These are phyloP conservation scores for Tylopilus rubrobrunneus DNA, from an alignment of 768 basidiomycete species.

Conservation along the genomic window DNA sequence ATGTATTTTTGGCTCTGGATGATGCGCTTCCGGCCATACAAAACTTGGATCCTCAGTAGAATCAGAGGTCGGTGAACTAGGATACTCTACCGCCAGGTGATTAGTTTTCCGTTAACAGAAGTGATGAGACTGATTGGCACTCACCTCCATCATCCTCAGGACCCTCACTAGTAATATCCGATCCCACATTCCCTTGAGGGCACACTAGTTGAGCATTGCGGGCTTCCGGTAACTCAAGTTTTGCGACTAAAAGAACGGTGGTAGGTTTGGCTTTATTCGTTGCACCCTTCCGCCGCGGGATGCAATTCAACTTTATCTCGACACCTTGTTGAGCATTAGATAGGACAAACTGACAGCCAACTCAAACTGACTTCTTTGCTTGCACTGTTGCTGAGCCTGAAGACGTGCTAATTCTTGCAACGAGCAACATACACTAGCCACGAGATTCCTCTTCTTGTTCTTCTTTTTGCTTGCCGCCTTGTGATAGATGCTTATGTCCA, in stretches of 20 bases:
- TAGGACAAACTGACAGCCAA: not conserved
- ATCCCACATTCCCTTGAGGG: not conserved
- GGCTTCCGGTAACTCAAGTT: constrained; percentile 12
- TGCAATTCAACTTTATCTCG: constrained; percentile 41
- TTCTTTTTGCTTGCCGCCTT: constrained; percentile 62
- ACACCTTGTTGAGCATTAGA: constrained; percentile 30
- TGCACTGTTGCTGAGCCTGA: constrained; percentile 36
- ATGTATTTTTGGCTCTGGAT: constrained; percentile 4
- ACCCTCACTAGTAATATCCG: not conserved
- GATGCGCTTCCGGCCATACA: constrained; percentile 11
- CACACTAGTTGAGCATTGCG: not conserved
- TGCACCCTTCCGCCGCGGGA: constrained; percentile 15
- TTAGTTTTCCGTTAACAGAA: not conserved
- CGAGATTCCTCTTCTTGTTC: constrained; percentile 48
- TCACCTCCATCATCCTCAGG: constrained; percentile 14
- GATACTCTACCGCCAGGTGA: not conserved
- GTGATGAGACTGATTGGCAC: not conserved
- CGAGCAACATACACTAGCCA: constrained; percentile 49
- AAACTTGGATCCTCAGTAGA: constrained; percentile 6
- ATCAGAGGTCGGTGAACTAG: constrained; percentile 9
- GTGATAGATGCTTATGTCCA: constrained; percentile 58
- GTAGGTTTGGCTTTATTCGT: constrained; percentile 8
- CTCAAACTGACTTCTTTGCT: constrained; percentile 40
- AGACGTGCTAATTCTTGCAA: constrained; percentile 51
- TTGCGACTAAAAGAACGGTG: constrained; percentile 16